Base-by-base conservation (phyloP, 257 asterid species). In the Nicotiana undulata region DNA sequence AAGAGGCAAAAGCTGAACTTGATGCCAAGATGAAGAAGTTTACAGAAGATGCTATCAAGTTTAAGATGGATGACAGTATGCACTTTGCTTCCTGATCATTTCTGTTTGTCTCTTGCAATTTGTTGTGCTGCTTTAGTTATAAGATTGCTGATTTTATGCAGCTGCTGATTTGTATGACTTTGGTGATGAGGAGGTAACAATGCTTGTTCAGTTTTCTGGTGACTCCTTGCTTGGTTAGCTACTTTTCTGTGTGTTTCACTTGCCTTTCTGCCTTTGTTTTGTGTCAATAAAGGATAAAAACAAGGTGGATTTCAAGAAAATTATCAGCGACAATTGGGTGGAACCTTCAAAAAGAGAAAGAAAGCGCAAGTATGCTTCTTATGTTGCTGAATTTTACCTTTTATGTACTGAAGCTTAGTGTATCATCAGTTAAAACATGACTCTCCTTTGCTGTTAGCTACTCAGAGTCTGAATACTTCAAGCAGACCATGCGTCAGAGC, bases 401-500 rank as follows among this genome's bases (percentile, higher is more conserved):
- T 17, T 64, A 2, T 74, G 63, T 49, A 74, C 80, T 76, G 29
- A 76, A 51, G 28, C 61, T 51, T 74, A 26, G 46, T 51, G 49
- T 26, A 26, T 51, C 63, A 26, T 74, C 40, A 49, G 63, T 74
- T 52, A 40, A 61, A 49, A 52, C 76, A 26, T 16, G 61, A 26
- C 44, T 72, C 17, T 74, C 26, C 24, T 63, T 63, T 78, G 51
- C 83, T 22, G 18, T 56, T 81, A 96, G 99, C 84, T 96, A 96
- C 89, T 96, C 99, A 0, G 99, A 96, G 74, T 90, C 98, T 0
- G 99, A 96, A 89, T 94, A 96, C 91, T 94, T 92, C 88, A 96
- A 96, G 94, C 99, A 96, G 90, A 96, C 99, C 84, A 93, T 96
- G 98, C 98, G 99, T 61, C 98, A 94, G 82, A 90, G 92, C 90